Evolutionary conservation across 257 asterid species (phyloP).

Genomic region (Solanum lycopersicoides): DNA sequence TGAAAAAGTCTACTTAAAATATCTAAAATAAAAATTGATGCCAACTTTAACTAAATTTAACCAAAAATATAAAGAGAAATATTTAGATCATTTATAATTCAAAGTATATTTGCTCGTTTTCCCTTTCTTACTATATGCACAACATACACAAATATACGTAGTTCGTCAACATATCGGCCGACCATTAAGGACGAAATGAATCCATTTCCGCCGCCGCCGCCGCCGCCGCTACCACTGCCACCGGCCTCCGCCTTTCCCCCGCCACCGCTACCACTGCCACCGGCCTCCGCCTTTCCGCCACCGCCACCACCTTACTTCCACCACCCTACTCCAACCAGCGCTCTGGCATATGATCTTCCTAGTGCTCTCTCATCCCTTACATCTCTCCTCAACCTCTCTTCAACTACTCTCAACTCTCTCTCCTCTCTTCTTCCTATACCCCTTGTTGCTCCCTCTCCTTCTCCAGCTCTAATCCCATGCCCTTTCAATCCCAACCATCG

Average conservation of each 20-base stretch:
- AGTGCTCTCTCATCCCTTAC: conserved; percentile 40
- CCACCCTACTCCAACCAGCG: conserved; percentile 8
- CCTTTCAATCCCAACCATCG: conserved; percentile 62
- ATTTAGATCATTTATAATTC: too few species aligned
- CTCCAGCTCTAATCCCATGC: conserved; percentile 40
- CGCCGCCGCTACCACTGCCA: background rate
- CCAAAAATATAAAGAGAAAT: too few species aligned
- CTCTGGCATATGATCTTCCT: conserved; percentile 15
- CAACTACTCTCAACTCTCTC: conserved; percentile 35
- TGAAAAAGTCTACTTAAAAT: too few species aligned
- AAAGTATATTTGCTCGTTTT: too few species aligned
- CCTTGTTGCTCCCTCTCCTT: conserved; percentile 7
- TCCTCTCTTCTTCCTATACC: conserved; percentile 22
- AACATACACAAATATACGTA: too few species aligned
- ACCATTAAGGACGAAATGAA: background rate
- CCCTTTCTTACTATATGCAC: background rate
- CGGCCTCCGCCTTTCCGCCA: background rate
- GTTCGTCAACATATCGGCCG: background rate
- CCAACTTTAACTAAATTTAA: too few species aligned
- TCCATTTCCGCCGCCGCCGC: background rate
- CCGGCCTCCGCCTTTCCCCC: background rate
- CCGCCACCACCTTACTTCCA: background rate
- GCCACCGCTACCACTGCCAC: background rate
- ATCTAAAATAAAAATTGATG: too few species aligned
- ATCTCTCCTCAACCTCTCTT: conserved; percentile 40